Base-by-base conservation (phyloP, 2,329 filamentous ascomycete species). In the Fusarium sarcochroum region DNA sequence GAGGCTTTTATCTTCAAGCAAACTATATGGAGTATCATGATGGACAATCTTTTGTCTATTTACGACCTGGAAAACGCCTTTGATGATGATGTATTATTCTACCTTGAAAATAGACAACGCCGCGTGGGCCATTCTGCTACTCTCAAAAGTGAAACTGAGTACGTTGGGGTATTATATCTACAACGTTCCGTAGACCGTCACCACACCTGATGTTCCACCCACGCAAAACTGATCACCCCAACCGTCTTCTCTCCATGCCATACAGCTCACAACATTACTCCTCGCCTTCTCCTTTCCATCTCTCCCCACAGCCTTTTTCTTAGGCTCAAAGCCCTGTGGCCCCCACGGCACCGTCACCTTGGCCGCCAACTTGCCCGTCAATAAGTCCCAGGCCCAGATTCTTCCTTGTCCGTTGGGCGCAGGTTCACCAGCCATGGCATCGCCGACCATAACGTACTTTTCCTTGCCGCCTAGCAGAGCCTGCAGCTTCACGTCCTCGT, bases 331-430 rank as follows among this genome's bases (percentile, higher is more conserved):
- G 5, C 82, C 83, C n/a, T 76, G 73, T 6, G 85, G 85, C 2
- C 86, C 86, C 87, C 86, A 88, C 1, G 87, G 86, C 5, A 88
- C 82, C 35, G 77, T 80, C 7, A 97, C 80, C 68, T 83, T 88
- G 32, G 91, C 88, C 59, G 88, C 83, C 50, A 92, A 76, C 55
- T 89, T 87, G 2, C 93, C 94, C 7, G 86, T 91, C 55, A 97
- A 77, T 20, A 97, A 81, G 80, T 98, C 94, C 95, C 95, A 98
- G 2, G 89, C 93, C 82, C 90, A 90, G 9, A 94, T 80, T 73
- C 84, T 84, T 4, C 91, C 92, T 63, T 91, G 83, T 4, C 80
- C 81, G 48, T 66, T 61, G 4, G 55, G 40, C 20, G 56, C 74
- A 38, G 67, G 30, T 30, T 72, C 76, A 20, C 63, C 76, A 2